phyloP scores from a whole-genome alignment of 768 basidiomycete species.

The Trametopsis cervina region DNA sequence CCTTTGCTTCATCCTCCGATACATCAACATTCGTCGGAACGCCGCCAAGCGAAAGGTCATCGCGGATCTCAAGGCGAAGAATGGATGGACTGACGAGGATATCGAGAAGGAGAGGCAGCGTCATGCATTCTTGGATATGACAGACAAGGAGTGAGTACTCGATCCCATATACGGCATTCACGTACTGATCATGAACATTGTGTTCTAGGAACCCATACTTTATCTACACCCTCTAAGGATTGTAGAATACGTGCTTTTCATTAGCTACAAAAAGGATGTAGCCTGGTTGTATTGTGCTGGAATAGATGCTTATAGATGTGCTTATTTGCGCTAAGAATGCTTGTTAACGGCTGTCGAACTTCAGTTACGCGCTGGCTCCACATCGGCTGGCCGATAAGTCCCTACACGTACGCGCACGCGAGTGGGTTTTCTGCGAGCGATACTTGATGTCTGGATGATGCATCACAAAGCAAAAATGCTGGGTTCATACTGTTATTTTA shows the following conservation, averaged over 20 bases:
- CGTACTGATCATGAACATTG: neutral
- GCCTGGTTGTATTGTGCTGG: neutral
- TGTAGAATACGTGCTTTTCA: no score
- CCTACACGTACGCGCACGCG: no score
- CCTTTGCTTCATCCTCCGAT: slow-evolving; percentile 42
- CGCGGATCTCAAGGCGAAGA: slow-evolving; percentile 34
- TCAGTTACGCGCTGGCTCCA: no score
- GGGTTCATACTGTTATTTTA: no score
- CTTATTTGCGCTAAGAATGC: no score
- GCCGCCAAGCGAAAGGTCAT: slow-evolving; percentile 35
- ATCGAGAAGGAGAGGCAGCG: slow-evolving; percentile 51
- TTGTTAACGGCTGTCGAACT: no score
- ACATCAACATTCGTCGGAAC: slow-evolving; percentile 49
- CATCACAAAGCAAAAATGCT: no score
- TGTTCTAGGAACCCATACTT: slow-evolving; percentile 52
- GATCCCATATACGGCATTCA: no score
- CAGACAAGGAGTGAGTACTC: slow-evolving; percentile 49
- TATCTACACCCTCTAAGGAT: slow-evolving; percentile 41
- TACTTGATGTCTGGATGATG: no score
- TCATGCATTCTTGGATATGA: slow-evolving; percentile 56
- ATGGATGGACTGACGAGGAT: slow-evolving; percentile 52
- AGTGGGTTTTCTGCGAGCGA: no score
- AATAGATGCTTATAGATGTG: no score
- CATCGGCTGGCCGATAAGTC: no score
- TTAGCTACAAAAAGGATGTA: neutral